Percentiles rank a stretch among this genome's conserved stretches.
phyloP scores from a whole-genome alignment of 176 grass and related monocot genomes.

The Eleusine coracana region DNA sequence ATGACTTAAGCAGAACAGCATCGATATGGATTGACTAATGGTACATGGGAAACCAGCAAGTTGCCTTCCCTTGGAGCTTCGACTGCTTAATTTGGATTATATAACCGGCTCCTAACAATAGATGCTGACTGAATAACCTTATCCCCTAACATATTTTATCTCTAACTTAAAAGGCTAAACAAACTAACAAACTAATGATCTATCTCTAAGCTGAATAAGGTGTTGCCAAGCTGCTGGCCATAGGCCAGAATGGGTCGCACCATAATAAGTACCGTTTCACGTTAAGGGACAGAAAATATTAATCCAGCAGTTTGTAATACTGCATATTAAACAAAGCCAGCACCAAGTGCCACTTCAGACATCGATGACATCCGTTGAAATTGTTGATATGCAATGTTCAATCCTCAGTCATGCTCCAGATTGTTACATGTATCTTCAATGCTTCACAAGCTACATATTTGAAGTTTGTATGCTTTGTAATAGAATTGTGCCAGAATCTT shows the following conservation, averaged over 20 bases:
- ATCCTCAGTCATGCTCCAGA: neutral
- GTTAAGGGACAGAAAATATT: neutral
- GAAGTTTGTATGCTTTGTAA: neutral
- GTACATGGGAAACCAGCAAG: too few species aligned
- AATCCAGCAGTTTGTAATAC: neutral
- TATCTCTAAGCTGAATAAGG: too few species aligned
- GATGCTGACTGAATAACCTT: too few species aligned
- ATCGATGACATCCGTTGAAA: neutral
- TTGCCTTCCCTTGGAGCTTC: too few species aligned
- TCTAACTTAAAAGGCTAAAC: too few species aligned
- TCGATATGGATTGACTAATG: too few species aligned
- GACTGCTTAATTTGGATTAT: too few species aligned
- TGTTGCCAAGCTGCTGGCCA: too few species aligned
- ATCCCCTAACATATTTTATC: too few species aligned
- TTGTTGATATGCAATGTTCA: neutral
- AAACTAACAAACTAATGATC: too few species aligned
- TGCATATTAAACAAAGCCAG: conserved; percentile 1
- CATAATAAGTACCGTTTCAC: neutral
- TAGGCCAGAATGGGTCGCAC: too few species aligned
- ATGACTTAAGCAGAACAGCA: neutral
- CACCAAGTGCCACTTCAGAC: neutral
- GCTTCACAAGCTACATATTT: neutral
- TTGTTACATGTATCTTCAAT: neutral
- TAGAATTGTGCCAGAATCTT: neutral
- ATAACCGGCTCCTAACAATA: too few species aligned